A percentile compares a stretch with the other conserved stretches of the same genome.
Conservation (phyloP, 225 moss, liverwort and hornwort genomes). For the Straminergon stramineum region DNA sequence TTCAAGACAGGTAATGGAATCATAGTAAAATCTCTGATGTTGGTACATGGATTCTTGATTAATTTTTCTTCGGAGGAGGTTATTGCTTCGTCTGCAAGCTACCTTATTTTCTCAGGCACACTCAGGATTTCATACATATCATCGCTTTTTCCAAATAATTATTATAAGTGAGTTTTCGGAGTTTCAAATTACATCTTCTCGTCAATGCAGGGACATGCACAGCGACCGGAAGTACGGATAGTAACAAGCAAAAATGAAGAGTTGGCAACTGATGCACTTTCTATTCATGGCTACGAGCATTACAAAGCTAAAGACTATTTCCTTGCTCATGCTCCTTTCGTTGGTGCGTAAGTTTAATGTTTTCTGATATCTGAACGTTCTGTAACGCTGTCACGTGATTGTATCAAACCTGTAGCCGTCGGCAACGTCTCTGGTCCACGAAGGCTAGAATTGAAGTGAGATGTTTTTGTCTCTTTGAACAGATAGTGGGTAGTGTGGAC, state of each 20-base stretch:
- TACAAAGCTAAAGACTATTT: constrained; percentile 95
- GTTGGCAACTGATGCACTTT: constrained; percentile 85
- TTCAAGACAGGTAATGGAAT: constrained; percentile 39
- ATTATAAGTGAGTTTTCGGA: not conserved
- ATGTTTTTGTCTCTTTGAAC: not conserved
- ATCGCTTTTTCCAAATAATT: not conserved
- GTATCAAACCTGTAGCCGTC: not conserved
- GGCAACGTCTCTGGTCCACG: not conserved
- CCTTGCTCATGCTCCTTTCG: constrained; percentile 80
- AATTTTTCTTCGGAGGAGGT: not conserved
- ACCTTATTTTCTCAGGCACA: not conserved
- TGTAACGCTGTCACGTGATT: not conserved
- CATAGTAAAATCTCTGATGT: not conserved
- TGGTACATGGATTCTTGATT: not conserved
- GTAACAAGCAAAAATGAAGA: constrained; percentile 87
- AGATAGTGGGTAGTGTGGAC: not conserved
- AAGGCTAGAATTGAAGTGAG: not conserved
- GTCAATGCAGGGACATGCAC: constrained; percentile 66
- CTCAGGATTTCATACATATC: not conserved
- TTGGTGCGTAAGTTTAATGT: constrained; percentile 36
- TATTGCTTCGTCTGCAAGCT: not conserved
- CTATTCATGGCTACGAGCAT: constrained; percentile 94
- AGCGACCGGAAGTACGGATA: constrained; percentile 93
- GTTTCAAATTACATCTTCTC: not conserved
- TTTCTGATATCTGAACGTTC: not conserved